phyloP scores from a whole-genome alignment of 345 rosid species.

The Lenwebbia sp. region DNA sequence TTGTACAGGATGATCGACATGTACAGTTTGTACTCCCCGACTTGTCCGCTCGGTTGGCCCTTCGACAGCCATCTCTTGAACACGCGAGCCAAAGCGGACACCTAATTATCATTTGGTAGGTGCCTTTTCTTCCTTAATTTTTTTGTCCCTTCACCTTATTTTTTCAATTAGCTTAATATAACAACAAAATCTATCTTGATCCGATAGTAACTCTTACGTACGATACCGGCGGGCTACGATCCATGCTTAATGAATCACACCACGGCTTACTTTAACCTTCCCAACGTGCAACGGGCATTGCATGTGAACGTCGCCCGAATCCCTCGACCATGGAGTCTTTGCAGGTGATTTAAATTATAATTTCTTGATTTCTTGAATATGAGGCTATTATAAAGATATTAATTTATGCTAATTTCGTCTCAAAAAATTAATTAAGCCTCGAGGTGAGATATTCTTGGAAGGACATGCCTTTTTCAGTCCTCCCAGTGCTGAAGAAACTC shows the following conservation, averaged over 20 bases:
- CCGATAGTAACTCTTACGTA: slow-evolving; percentile 31
- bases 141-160: no score
- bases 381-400: neutral
- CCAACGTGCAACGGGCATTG: slow-evolving; percentile 73
- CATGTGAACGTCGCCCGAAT: slow-evolving; percentile 67
- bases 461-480: slow-evolving; percentile 37
- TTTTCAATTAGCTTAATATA: neutral
- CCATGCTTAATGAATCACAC: slow-evolving; percentile 82
- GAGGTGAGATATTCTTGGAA: slow-evolving; percentile 13
- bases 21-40: neutral
- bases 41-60: neutral
- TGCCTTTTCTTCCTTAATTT: no score
- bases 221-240: slow-evolving; percentile 84
- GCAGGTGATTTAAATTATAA: slow-evolving; percentile 25
- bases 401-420: neutral
- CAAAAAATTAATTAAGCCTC: slow-evolving; percentile 8
- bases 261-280: slow-evolving; percentile 54
- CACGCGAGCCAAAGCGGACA: neutral
- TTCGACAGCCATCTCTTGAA: neutral
- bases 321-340: slow-evolving; percentile 51
- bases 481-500: slow-evolving; percentile 48
- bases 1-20: neutral
- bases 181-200: neutral
- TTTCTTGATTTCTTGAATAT: neutral
- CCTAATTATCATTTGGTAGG: neutral